Base-by-base conservation (phyloP, 768 basidiomycete species). In the Auriculariales sp. region DNA sequence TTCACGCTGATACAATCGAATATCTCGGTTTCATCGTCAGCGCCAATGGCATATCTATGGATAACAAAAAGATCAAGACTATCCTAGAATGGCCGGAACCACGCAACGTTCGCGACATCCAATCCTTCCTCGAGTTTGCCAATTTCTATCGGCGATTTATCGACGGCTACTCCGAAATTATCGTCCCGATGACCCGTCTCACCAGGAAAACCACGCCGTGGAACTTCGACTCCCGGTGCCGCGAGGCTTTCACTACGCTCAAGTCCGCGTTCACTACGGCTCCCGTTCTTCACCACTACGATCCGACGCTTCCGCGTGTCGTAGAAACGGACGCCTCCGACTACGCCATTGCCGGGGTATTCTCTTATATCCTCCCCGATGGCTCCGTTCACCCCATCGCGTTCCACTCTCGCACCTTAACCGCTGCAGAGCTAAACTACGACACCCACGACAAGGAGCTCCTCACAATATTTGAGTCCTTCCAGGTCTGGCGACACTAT, bases 361-460 rank as follows among this genome's bases (percentile, higher is more conserved):
- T 7, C 48, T 59, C 11, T 49, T 49, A 12, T 49, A 54, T 22
- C 48, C 55, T 14, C 42, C 49, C 10, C 10, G 51, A 54, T 15
- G 55, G 56, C 3, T 28, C 14, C 45, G 68, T 62, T 59, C 59
- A 61, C 3, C 71, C 72, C 0, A 54, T 73, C 17, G 69, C 63
- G 0, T 76, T 65, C 52, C 52, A 58, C 3, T 73, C 68, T 0
- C 59, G 62, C 5, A 54, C 58, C 4, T 48, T 71, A 0, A 49
- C 19, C 25, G 45, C 56, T 0, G 58, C 67, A 0, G 67, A 79
- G 55, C 25, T 57, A 1, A 77, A 75, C 55, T 77, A 78, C 52
- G 60, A 71, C 10, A 66, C 72, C n/a, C 64, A 74, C 50, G 67
- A 79, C 51, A 70, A 71, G 53, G 75, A 78, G 59, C 57, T 76